Evolutionary conservation across 2,329 filamentous ascomycete genomes (phyloP).

Genomic region (Epichloe festucae): DNA sequence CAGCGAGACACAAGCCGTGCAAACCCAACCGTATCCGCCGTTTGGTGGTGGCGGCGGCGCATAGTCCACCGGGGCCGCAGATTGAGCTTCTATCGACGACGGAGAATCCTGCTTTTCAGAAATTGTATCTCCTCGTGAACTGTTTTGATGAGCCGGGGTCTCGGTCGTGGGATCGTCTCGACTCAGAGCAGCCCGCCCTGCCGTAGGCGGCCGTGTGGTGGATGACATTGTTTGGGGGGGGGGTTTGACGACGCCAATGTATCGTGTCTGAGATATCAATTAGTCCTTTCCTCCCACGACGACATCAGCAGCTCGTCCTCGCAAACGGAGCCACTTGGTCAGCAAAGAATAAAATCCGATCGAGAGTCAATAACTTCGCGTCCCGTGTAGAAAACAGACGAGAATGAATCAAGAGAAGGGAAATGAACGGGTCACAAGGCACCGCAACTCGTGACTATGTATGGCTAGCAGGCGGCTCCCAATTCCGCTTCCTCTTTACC

Average conservation of each 20-base stretch:
- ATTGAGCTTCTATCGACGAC: neutral
- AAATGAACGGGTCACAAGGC: no score
- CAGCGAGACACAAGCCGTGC: constrained; percentile 25
- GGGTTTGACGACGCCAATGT: neutral
- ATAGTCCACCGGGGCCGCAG: neutral
- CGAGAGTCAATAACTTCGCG: no score
- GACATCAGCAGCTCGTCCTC: no score
- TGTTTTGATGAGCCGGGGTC: neutral
- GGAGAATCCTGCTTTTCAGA: neutral
- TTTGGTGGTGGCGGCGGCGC: constrained; percentile 31
- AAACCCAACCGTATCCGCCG: constrained; percentile 44
- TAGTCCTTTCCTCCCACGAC: neutral
- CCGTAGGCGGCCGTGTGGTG: neutral
- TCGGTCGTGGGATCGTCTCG: neutral
- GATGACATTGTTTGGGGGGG: neutral
- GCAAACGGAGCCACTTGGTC: no score
- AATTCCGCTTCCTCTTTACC: no score
- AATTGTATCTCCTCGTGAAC: neutral
- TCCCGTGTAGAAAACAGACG: no score
- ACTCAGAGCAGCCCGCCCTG: neutral
- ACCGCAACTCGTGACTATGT: no score
- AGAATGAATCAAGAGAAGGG: no score
- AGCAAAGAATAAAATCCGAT: no score
- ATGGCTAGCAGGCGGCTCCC: no score
- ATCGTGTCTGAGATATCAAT: neutral